phyloP scores from a whole-genome alignment of 139 green algal genomes.

The Chlamydomonas schloesseri region DNA sequence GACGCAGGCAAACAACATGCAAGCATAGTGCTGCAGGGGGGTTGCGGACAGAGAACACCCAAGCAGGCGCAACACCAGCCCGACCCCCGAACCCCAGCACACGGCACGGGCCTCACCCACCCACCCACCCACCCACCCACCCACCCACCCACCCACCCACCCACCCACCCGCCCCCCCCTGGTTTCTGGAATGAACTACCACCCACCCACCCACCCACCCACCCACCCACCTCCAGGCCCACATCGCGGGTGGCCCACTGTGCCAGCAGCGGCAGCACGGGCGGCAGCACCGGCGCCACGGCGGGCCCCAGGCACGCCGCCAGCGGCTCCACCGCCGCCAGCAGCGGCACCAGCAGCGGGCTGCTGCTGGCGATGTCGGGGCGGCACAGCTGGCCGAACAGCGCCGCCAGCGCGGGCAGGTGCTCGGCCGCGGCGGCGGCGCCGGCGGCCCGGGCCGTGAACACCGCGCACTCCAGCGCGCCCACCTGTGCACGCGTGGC shows the following conservation, averaged over 20 bases:
- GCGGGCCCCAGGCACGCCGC: background rate
- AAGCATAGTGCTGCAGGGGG: too few species aligned
- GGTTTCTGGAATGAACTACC: too few species aligned
- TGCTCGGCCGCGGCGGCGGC: background rate
- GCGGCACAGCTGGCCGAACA: background rate
- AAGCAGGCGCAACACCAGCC: too few species aligned
- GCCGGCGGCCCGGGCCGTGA: slow-evolving; percentile 12
- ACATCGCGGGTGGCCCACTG: slow-evolving; percentile 10
- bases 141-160: too few species aligned
- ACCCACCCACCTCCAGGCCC: slow-evolving; percentile 9
- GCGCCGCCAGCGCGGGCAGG: background rate
- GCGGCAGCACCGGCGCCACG: background rate
- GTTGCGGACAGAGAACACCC: too few species aligned
- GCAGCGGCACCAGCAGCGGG: slow-evolving; percentile 32
- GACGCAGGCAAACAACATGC: too few species aligned
- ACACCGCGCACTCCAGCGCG: slow-evolving; percentile 24
- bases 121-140: too few species aligned
- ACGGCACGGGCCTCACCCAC: too few species aligned
- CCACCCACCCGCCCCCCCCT: too few species aligned
- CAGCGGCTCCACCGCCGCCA: slow-evolving; percentile 12
- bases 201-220: too few species aligned
- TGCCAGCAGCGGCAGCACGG: slow-evolving; percentile 23
- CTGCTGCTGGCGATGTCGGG: background rate
- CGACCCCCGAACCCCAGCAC: too few species aligned
- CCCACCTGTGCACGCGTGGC: background rate